A percentile compares a stretch with the other conserved stretches of the same genome.
Evolutionary conservation across 164 flowering plant species (phyloP).

Genomic region (Euptelea pleiosperma): DNA sequence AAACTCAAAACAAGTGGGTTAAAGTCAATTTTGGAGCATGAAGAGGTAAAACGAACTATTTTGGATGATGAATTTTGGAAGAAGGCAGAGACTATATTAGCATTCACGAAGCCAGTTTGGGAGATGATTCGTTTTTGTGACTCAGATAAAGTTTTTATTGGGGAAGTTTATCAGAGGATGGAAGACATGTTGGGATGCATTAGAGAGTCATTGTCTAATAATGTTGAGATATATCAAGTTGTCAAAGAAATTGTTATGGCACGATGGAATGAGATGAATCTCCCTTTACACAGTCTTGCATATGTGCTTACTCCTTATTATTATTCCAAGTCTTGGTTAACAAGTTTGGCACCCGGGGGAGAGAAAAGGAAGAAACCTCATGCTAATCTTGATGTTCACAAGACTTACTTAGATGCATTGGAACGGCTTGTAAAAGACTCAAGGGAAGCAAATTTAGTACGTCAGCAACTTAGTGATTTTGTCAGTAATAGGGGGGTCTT

Average conservation of each 20-base stretch:
- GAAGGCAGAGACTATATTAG: slow-evolving; percentile 3
- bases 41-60: slow-evolving; percentile 5
- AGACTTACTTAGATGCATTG: slow-evolving; percentile 1
- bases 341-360: slow-evolving; percentile 1
- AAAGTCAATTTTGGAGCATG: slow-evolving; percentile 6
- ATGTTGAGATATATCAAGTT: background rate
- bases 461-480: slow-evolving; percentile 13
- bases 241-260: slow-evolving; percentile 5
- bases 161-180: slow-evolving; percentile 24
- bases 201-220: slow-evolving; percentile 8
- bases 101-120: slow-evolving; percentile 18
- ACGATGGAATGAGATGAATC: slow-evolving; percentile 22
- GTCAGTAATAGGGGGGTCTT: slow-evolving; percentile 5
- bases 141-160: slow-evolving; percentile 12
- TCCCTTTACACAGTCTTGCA: slow-evolving; percentile 24
- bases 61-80: slow-evolving; percentile 20
- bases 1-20: background rate
- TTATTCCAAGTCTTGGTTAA: slow-evolving; percentile 16
- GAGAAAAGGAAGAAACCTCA: slow-evolving; percentile 12
- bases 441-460: background rate
- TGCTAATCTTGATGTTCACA: background rate
- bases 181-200: slow-evolving; percentile 20
- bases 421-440: background rate
- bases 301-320: slow-evolving; percentile 20
- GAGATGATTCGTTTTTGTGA: slow-evolving; percentile 23